phyloP scores from a whole-genome alignment of 495 filamentous ascomycete genomes.

The Neurospora cerealis region DNA sequence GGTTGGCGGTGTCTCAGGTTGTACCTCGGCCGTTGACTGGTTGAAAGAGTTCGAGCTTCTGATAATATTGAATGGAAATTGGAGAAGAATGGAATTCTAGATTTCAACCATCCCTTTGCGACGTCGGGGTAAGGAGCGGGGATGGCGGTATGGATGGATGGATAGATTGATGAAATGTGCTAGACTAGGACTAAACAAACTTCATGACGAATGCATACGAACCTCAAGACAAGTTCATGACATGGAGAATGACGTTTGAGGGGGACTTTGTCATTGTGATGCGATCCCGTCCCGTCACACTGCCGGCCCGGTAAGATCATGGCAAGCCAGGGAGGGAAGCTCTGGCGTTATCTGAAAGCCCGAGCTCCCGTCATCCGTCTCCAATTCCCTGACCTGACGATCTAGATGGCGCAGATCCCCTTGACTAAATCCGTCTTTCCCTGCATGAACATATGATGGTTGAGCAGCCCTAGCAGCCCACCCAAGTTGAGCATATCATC shows the following conservation, averaged over 20 bases:
- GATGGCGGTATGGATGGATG: not conserved
- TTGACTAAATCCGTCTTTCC: not conserved
- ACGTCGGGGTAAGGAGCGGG: not conserved
- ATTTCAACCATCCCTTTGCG: not conserved
- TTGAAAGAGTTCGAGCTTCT: not conserved
- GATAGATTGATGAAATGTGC: not conserved
- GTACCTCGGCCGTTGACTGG: not conserved
- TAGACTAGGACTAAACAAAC: not conserved
- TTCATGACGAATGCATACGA: not conserved
- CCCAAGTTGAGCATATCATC: not conserved
- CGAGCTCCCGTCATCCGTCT: not conserved
- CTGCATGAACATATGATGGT: not conserved
- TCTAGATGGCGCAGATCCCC: not conserved
- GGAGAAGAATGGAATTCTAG: not conserved
- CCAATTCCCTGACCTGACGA: not conserved
- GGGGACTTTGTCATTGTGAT: not conserved
- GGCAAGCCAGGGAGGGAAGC: not conserved
- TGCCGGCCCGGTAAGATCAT: not conserved
- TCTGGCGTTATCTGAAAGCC: not conserved
- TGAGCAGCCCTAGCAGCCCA: not conserved
- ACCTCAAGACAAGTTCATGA: not conserved
- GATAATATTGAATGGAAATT: not conserved
- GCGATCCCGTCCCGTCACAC: not conserved
- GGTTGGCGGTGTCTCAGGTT: not conserved
- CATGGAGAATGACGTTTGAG: not conserved